Base-by-base conservation (phyloP, 345 rosid species). In the Populus simonii region DNA sequence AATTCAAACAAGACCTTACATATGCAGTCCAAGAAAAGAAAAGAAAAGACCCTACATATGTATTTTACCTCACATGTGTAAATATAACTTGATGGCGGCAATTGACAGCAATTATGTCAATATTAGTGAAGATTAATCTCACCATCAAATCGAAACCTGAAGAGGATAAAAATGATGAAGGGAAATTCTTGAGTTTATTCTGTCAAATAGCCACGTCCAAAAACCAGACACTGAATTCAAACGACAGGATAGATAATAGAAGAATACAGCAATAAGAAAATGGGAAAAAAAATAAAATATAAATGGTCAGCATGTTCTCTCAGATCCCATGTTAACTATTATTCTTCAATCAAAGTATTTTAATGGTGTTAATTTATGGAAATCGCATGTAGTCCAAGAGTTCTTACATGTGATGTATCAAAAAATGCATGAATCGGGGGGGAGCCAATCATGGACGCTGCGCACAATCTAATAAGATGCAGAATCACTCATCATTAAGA, bases 231-330 rank as follows among this genome's bases (percentile, higher is more conserved):
- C 18, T 55, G 71, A 57, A 57, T 57, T 68, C 79, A 11, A 76
- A 57, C 20, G 74, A 76, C 7, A 65, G 36, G 51, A 5, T 45
- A 10, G 63, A 17, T 65, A 31, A 5, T n/a, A 43, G 33, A 23
- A 43, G 33, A 13, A 66, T 67, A 33, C n/a, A 41, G 7, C 4
- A 76, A 73, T 11, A 23, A 22, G 25, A 59, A 57, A 23, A 9
- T n/a, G 65, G 9, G 63, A 10, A 76, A 31, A 22, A 18, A 71
- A 36, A 22, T 12, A 71, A 59, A 41, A 75, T 47, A 18, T 33
- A 57, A 53, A 22, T 17, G 81, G 76, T 45, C 15, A 82, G 86
- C 90, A 88, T 85, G 91, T 86, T 88, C 85, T 84, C 72, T 76
- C 74, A 38, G 90, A 85, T 80, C 79, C 86, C 73, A 51, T 73